Conservation (phyloP, 768 basidiomycete species). For the Leccinum subgranulosum region DNA sequence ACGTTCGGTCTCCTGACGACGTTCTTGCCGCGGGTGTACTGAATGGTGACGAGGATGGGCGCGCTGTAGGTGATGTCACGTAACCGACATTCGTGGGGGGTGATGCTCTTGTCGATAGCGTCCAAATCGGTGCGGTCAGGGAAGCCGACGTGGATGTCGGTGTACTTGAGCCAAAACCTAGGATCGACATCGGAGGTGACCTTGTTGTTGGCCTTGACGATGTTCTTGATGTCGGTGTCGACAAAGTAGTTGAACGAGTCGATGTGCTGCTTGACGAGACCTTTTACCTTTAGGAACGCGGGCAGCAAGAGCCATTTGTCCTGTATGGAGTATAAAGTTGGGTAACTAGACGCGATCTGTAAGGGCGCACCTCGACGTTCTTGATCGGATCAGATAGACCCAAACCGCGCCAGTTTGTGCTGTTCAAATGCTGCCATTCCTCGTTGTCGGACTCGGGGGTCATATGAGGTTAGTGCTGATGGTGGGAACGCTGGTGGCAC, state of each 20-base stretch:
- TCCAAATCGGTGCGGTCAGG: constrained; percentile 86
- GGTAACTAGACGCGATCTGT: not conserved
- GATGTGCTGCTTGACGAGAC: constrained; percentile 98
- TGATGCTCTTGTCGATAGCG: constrained; percentile 76
- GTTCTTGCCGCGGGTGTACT: constrained; percentile 89
- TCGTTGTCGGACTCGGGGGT: constrained; percentile 28
- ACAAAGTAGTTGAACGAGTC: constrained; percentile 99
- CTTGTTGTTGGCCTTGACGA: constrained; percentile 89
- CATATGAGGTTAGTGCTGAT: constrained; percentile 3
- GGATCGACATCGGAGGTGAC: constrained; percentile 97
- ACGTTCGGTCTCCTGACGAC: constrained; percentile 82
- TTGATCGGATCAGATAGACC: constrained; percentile 89
- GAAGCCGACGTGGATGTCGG: constrained; percentile 89
- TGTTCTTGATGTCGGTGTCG: constrained; percentile 95
- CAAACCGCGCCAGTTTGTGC: constrained; percentile 68
- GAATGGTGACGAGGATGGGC: constrained; percentile 89
- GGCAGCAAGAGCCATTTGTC: constrained; percentile 99
- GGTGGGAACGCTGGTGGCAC: no score
- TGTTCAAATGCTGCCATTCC: constrained; percentile 59
- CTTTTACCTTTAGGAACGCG: constrained; percentile 95
- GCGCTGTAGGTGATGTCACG: constrained; percentile 95
- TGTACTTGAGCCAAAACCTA: constrained; percentile 94
- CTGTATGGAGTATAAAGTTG: constrained; percentile 45
- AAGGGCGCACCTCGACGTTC: constrained; percentile 73
- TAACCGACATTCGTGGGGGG: constrained; percentile 95